phyloP scores from a whole-genome alignment of 2,329 filamentous ascomycete genomes.

The Didymella pomorum region DNA sequence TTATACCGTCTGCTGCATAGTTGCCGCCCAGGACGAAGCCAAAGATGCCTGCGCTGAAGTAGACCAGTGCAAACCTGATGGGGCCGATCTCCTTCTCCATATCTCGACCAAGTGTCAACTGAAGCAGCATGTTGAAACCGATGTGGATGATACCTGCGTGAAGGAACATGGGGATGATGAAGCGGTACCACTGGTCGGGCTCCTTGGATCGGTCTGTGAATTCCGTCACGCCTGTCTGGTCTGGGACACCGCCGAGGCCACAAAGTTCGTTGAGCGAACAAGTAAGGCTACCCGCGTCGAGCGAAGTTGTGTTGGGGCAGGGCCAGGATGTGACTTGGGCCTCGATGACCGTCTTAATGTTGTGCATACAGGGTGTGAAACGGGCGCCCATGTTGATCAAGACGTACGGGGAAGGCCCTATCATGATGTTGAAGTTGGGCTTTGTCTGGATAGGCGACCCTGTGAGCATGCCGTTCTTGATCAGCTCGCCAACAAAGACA shows the following conservation, averaged over 20 bases:
- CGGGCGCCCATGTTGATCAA: conserved; percentile 97
- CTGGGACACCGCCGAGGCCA: conserved; percentile 78
- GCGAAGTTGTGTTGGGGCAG: conserved; percentile 77
- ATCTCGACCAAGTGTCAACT: conserved; percentile 87
- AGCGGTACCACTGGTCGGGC: conserved; percentile 96
- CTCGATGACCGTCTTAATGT: conserved; percentile 70
- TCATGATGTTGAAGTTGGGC: conserved; percentile 94
- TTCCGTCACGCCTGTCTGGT: conserved; percentile 62
- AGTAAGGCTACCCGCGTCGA: conserved; percentile 61
- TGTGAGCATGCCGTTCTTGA: conserved; percentile 80
- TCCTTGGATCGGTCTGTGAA: conserved; percentile 66
- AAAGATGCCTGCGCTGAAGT: conserved; percentile 90
- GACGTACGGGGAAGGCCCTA: conserved; percentile 88
- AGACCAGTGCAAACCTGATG: conserved; percentile 87
- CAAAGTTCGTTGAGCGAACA: conserved; percentile 84
- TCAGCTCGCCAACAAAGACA: conserved; percentile 89
- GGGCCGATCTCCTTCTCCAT: conserved; percentile 92
- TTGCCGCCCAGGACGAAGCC: conserved; percentile 96
- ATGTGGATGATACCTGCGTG: conserved; percentile 96
- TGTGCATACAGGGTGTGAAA: conserved; percentile 95
- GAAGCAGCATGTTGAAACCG: conserved; percentile 91
- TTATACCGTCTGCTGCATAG: conserved; percentile 81
- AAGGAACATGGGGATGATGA: conserved; percentile 94
- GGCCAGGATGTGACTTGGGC: conserved; percentile 67
- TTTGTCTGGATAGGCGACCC: conserved; percentile 80